Conservation (phyloP, 371 early-diverging fungal species). For the Mortierella sp. region DNA sequence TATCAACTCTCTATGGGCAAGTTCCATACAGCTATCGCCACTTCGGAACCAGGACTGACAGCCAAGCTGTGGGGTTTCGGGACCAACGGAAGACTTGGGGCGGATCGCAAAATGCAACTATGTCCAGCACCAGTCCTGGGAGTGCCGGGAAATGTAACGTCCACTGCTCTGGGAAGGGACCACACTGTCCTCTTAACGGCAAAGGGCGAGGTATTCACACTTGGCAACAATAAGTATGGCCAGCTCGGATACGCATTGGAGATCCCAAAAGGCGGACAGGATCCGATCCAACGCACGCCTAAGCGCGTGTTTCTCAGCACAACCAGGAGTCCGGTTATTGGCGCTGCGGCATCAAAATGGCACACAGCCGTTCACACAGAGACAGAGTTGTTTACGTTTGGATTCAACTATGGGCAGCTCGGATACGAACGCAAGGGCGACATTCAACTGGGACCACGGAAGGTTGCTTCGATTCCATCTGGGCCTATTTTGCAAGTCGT, state of each 20-base stretch:
- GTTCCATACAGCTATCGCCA: slow-evolving; percentile 76
- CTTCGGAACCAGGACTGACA: slow-evolving; percentile 63
- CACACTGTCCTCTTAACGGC: slow-evolving; percentile 77
- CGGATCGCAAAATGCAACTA: slow-evolving; percentile 70
- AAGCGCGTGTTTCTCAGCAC: slow-evolving; percentile 69
- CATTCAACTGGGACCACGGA: slow-evolving; percentile 64
- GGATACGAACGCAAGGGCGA: slow-evolving; percentile 70
- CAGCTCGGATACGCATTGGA: slow-evolving; percentile 71
- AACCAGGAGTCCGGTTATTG: slow-evolving; percentile 69
- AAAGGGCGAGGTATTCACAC: slow-evolving; percentile 64
- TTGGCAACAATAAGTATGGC: slow-evolving; percentile 81
- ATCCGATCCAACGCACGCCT: slow-evolving; percentile 67
- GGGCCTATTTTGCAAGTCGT: slow-evolving; percentile 63
- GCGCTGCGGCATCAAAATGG: slow-evolving; percentile 78
- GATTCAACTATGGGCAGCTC: slow-evolving; percentile 83
- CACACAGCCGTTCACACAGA: slow-evolving; percentile 77
- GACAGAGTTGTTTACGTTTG: slow-evolving; percentile 78
- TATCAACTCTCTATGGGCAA: slow-evolving; percentile 71
- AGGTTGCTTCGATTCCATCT: slow-evolving; percentile 61
- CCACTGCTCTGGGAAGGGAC: slow-evolving; percentile 78
- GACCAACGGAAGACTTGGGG: slow-evolving; percentile 78
- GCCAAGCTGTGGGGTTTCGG: slow-evolving; percentile 82
- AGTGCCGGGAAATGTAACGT: slow-evolving; percentile 60
- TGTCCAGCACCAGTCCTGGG: slow-evolving; percentile 66
- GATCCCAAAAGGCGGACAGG: slow-evolving; percentile 52